phyloP scores from a whole-genome alignment of 2,329 filamentous ascomycete species.

The Didymella exigua region DNA sequence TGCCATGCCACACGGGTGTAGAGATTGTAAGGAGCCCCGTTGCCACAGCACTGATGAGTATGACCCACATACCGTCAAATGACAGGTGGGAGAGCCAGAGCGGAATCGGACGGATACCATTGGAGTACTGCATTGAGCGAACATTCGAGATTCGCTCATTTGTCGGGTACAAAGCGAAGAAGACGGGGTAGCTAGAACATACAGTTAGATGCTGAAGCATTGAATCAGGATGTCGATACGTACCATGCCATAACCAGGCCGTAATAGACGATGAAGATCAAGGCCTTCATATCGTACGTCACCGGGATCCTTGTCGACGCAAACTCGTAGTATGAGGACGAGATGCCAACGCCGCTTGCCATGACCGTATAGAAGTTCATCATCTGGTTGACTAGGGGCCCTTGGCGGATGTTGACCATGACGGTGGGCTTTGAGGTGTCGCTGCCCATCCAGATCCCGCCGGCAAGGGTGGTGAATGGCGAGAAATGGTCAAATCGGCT shows the following conservation, averaged over 20 bases:
- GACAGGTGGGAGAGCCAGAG: slow-evolving; percentile 81
- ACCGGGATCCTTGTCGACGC: slow-evolving; percentile 16
- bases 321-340: slow-evolving; percentile 24
- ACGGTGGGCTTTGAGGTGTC: slow-evolving; percentile 20
- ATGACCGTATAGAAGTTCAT: slow-evolving; percentile 29
- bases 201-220: slow-evolving; percentile 52
- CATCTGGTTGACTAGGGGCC: slow-evolving; percentile 46
- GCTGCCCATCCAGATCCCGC: slow-evolving; percentile 31
- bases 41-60: slow-evolving; percentile 70
- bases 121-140: slow-evolving; percentile 83
- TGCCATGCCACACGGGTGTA: slow-evolving; percentile 67
- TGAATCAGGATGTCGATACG: slow-evolving; percentile 41
- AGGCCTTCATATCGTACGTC: slow-evolving; percentile 55
- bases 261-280: slow-evolving; percentile 64
- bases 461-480: slow-evolving; percentile 49
- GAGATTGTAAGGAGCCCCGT: slow-evolving; percentile 66
- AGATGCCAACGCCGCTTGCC: slow-evolving; percentile 26
- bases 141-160: slow-evolving; percentile 78
- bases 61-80: slow-evolving; percentile 77
- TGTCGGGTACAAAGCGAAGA: slow-evolving; percentile 86
- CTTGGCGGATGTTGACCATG: slow-evolving; percentile 32
- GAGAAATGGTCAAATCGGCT: not conserved
- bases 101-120: slow-evolving; percentile 79
- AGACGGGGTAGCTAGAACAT: slow-evolving; percentile 77
- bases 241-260: slow-evolving; percentile 68